Evolutionary conservation across 139 green algal genomes (phyloP), one percentile per base, ranked within the genome.

Genomic region (Trebouxia sp.): DNA sequence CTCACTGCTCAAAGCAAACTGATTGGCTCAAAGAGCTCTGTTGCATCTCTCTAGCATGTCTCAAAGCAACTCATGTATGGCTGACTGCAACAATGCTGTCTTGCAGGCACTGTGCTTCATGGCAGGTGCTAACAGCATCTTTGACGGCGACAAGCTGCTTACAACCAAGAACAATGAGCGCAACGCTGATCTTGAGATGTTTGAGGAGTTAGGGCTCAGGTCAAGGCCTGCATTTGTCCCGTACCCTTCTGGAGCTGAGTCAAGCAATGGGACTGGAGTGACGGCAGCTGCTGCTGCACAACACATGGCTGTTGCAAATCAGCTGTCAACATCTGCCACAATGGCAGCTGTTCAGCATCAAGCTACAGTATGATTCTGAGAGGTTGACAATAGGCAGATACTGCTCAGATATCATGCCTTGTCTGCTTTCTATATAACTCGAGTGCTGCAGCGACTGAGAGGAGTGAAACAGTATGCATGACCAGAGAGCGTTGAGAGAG

Each of bases 61-160:
- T n/a, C n/a, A n/a, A n/a, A n/a, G n/a, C n/a, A n/a, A n/a, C n/a
- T n/a, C n/a, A n/a, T n/a, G n/a, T n/a, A n/a, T n/a, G n/a, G n/a
- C n/a, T n/a, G n/a, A n/a, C n/a, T n/a, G n/a, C n/a, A n/a, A n/a
- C 8, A n/a, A 35, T 9, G 11, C 12, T 75, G 48, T 35, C 22
- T 80, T 90, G 76, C 91, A 98, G 90, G 96, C 95, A 28, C 83
- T 99, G 56, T 96, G 92, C 78, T 99, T 99, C 88, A 81, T 99
- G 87, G 95, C 97, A 1, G 97, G 97, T 24, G 97, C 97, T 58
- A 99, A 99, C 92, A 95, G 86, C 77, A 97, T 99, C 78, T 99
- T 99, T 85, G 94, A 96, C 51, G 97, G 97, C 38, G 96, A 99
- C 90, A 97, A 96, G 89, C 94, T 99, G 67, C 90, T 99, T 6